phyloP scores from a whole-genome alignment of 73 alveolate genomes.

The Paramecium pentaurelia region DNA sequence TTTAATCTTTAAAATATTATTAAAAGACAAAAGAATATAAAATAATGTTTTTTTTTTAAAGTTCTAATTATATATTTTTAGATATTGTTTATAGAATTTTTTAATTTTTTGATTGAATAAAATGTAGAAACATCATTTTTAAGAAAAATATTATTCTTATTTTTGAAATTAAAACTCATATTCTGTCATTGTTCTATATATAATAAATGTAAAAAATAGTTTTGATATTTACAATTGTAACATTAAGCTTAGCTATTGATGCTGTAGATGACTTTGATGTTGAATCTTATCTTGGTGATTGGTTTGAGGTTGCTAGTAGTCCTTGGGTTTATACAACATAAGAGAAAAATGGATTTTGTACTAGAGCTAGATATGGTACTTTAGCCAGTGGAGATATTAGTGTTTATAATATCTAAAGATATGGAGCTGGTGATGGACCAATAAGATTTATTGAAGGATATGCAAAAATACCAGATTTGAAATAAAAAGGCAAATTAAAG shows the following conservation, averaged over 20 bases:
- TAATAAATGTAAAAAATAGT: neutral
- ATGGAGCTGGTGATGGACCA: neutral
- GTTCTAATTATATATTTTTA: too few relatives aligned
- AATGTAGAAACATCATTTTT: neutral
- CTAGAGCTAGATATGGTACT: conserved; percentile 5
- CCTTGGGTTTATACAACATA: conserved; percentile 13
- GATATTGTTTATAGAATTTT: neutral
- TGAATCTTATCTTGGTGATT: conserved; percentile 17
- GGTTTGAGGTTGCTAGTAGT: conserved; percentile 50
- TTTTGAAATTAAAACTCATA: neutral
- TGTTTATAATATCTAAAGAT: conserved; percentile 29
- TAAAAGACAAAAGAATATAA: neutral
- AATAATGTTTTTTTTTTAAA: too few relatives aligned
- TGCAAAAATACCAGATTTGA: neutral
- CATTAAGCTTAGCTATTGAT: neutral
- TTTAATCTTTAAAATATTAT: too few relatives aligned
- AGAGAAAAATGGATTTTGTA: conserved; percentile 3
- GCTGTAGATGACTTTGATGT: neutral
- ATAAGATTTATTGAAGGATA: conserved; percentile 6
- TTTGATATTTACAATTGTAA: neutral
- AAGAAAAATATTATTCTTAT: neutral
- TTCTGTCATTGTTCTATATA: neutral
- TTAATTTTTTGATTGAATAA: neutral
- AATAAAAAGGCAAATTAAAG: neutral
- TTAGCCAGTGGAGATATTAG: neutral